Conservation (phyloP, 495 filamentous ascomycete species). For the Glonium stellatum region DNA sequence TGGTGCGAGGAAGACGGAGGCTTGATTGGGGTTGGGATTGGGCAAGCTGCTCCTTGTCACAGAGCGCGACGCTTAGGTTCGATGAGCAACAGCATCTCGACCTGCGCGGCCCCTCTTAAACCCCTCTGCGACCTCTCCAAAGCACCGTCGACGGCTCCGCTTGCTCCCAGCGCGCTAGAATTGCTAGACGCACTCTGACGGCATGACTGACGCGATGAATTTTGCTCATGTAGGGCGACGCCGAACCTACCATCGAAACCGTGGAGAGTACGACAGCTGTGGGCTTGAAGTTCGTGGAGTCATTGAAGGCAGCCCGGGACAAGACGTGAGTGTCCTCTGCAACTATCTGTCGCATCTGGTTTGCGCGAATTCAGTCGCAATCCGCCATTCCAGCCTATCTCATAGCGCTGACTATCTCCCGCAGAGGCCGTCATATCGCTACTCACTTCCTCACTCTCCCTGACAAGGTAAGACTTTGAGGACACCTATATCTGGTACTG, state of each 20-base stretch:
- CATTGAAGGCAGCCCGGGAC: conserved; percentile 59
- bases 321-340: conserved; percentile 53
- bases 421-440: conserved; percentile 60
- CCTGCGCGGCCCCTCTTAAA: conserved; percentile 6
- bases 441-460: conserved; percentile 65
- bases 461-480: conserved; percentile 38
- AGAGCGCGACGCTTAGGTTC: conserved; percentile 23
- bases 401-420: conserved; percentile 9
- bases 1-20: conserved; percentile 10
- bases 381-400: background rate
- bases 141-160: conserved; percentile 8
- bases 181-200: background rate
- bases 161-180: background rate
- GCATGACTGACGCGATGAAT: conserved; percentile 12
- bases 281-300: conserved; percentile 59
- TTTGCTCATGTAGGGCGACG: conserved; percentile 14
- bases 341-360: background rate
- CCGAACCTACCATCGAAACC: conserved; percentile 31
- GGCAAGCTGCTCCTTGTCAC: conserved; percentile 16
- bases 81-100: conserved; percentile 18
- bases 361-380: background rate
- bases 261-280: conserved; percentile 56
- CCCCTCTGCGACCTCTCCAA: conserved; percentile 13
- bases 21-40: conserved; percentile 18
- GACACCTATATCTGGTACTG: background rate